Conservation (phyloP, 169 alveolate genomes). For the Blepharisma undulans region DNA sequence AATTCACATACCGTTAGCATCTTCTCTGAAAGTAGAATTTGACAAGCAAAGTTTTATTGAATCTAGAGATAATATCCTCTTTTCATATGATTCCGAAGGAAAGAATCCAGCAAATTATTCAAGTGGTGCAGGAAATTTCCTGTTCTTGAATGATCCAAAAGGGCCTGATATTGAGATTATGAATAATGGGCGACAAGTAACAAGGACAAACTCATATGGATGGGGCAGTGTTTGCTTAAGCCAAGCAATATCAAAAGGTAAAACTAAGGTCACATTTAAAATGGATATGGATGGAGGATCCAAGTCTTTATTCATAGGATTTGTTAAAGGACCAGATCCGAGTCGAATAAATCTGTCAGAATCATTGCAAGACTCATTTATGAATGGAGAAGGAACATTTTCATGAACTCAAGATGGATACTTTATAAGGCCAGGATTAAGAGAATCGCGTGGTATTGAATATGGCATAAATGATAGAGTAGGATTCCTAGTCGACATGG, state of each 20-base stretch:
- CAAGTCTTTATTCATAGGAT: neutral
- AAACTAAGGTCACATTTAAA: neutral
- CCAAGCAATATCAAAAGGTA: neutral
- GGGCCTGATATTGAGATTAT: constrained; percentile 27
- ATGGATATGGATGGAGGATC: neutral
- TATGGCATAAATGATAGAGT: neutral
- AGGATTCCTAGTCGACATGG: neutral
- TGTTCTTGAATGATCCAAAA: neutral
- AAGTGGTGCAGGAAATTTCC: neutral
- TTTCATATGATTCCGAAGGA: constrained; percentile 22
- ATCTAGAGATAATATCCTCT: neutral
- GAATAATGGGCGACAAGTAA: neutral
- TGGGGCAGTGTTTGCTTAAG: constrained; percentile 32
- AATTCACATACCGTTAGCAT: neutral
- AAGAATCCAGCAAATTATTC: neutral
- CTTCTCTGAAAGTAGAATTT: neutral
- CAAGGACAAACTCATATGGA: constrained; percentile 33
- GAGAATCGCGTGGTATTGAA: neutral
- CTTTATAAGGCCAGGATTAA: neutral
- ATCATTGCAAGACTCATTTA: neutral
- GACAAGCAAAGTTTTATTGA: neutral
- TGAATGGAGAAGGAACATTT: neutral
- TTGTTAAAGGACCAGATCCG: neutral
- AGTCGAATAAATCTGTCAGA: neutral
- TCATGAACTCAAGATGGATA: neutral